Evolutionary conservation across 2,329 filamentous ascomycete genomes (phyloP).

Genomic region (Sarocladiaceae sp.): DNA sequence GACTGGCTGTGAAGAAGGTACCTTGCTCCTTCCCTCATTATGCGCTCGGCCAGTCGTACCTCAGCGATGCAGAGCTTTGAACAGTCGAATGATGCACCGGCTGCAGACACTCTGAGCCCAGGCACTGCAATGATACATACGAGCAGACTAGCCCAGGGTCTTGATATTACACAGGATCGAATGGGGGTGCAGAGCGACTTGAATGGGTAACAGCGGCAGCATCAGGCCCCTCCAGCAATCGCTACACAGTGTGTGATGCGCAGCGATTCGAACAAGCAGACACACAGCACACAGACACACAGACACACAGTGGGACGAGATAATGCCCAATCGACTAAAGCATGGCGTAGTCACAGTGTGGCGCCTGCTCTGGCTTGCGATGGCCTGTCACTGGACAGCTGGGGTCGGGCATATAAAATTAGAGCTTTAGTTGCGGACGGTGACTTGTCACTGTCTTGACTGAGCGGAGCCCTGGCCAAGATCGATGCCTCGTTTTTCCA

Average conservation of each 20-base stretch:
- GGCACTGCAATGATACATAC: not conserved
- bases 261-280: too few relatives aligned
- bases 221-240: not conserved
- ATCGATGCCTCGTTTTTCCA: constrained; percentile 5
- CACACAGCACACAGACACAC: too few relatives aligned
- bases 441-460: constrained; percentile 7
- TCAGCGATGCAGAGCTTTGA: not conserved
- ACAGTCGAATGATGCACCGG: not conserved
- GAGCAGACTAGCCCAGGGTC: not conserved
- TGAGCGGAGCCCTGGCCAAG: constrained; percentile 6
- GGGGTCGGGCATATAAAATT: constrained; percentile 37
- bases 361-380: constrained; percentile 35
- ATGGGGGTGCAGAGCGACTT: not conserved
- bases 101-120: not conserved
- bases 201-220: constrained; percentile 5
- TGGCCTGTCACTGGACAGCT: constrained; percentile 36
- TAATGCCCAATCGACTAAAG: constrained; percentile 13
- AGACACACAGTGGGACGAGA: not conserved
- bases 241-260: constrained; percentile 3
- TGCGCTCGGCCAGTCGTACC: constrained; percentile 1
- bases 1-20: not conserved
- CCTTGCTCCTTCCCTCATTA: not conserved
- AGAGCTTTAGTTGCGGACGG: constrained; percentile 24
- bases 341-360: constrained; percentile 36
- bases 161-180: not conserved